Evolutionary conservation across 768 basidiomycete species (phyloP).

Genomic region (Agaricus sinodeliciosus): DNA sequence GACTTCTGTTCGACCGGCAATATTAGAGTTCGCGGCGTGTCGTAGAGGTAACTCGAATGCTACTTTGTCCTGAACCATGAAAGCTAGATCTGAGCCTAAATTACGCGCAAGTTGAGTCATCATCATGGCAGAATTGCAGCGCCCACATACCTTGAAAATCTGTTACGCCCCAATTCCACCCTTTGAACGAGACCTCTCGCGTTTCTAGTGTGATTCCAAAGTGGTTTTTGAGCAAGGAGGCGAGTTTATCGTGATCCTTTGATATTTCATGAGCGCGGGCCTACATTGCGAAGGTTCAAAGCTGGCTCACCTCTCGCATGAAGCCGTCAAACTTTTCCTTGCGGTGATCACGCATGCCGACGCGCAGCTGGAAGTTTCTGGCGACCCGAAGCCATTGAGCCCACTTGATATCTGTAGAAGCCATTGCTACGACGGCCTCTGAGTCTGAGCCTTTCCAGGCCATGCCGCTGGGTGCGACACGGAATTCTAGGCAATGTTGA

Average conservation of each 20-base stretch:
- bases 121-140: not conserved
- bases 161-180: slow-evolving; percentile 98
- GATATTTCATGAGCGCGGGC: not conserved
- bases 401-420: slow-evolving; percentile 76
- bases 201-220: slow-evolving; percentile 82
- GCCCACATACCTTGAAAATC: slow-evolving; percentile 76
- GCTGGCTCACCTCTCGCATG: slow-evolving; percentile 64
- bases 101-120: not conserved
- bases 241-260: slow-evolving; percentile 89
- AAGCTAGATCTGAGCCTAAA: slow-evolving; percentile 85
- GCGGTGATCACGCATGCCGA: slow-evolving; percentile 72
- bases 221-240: slow-evolving; percentile 75
- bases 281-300: not conserved
- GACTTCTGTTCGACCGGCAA: slow-evolving; percentile 96
- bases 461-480: slow-evolving; percentile 84
- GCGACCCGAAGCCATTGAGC: slow-evolving; percentile 90
- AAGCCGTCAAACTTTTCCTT: slow-evolving; percentile 93
- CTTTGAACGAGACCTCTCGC: slow-evolving; percentile 83
- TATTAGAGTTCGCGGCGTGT: slow-evolving; percentile 93
- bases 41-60: slow-evolving; percentile 86
- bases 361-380: slow-evolving; percentile 82
- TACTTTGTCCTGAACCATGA: slow-evolving; percentile 81
- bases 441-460: slow-evolving; percentile 87
- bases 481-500: slow-evolving; percentile 51
- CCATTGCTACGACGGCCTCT: slow-evolving; percentile 56